Evolutionary conservation across 2,329 filamentous ascomycete genomes (phyloP).

Genomic region (Ceratocystis diversiconidia): DNA sequence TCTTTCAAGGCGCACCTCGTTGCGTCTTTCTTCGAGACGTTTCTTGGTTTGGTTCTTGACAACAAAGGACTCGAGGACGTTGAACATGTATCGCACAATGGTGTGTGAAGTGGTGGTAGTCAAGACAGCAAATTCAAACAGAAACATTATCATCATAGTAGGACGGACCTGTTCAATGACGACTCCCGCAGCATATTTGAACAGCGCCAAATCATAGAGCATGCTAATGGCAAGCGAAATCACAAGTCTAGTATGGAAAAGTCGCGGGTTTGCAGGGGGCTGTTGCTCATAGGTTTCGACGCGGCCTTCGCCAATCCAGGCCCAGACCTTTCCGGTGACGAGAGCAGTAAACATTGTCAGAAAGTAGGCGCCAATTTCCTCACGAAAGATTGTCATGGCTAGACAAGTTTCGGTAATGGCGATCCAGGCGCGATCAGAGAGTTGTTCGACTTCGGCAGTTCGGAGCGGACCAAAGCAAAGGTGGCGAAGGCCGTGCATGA

Average conservation of each 20-base stretch:
- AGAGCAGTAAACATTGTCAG: slow-evolving; percentile 90
- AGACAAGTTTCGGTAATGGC: slow-evolving; percentile 92
- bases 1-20: slow-evolving; percentile 48
- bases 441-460: slow-evolving; percentile 87
- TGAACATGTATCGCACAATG: slow-evolving; percentile 61
- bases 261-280: slow-evolving; percentile 69
- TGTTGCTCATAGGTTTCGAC: slow-evolving; percentile 94
- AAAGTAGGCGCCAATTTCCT: slow-evolving; percentile 89
- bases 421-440: slow-evolving; percentile 97
- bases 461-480: slow-evolving; percentile 82
- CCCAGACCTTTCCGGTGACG: slow-evolving; percentile 91
- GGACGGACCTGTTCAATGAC: slow-evolving; percentile 80
- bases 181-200: slow-evolving; percentile 65
- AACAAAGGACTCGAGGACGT: slow-evolving; percentile 62
- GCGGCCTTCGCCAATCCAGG: slow-evolving; percentile 91
- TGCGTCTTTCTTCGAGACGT: slow-evolving; percentile 52
- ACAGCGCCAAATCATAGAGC: slow-evolving; percentile 63
- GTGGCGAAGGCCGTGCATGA: slow-evolving; percentile 78
- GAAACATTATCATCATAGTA: slow-evolving; percentile 99
- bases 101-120: slow-evolving; percentile 70
- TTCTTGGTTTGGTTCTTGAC: slow-evolving; percentile 58
- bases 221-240: slow-evolving; percentile 67
- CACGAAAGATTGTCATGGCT: slow-evolving; percentile 95
- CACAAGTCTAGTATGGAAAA: slow-evolving; percentile 75
- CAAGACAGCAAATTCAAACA: slow-evolving; percentile 90